Evolutionary conservation across 164 flowering plant species (phyloP).

Genomic region (Stephania yunnanensis): DNA sequence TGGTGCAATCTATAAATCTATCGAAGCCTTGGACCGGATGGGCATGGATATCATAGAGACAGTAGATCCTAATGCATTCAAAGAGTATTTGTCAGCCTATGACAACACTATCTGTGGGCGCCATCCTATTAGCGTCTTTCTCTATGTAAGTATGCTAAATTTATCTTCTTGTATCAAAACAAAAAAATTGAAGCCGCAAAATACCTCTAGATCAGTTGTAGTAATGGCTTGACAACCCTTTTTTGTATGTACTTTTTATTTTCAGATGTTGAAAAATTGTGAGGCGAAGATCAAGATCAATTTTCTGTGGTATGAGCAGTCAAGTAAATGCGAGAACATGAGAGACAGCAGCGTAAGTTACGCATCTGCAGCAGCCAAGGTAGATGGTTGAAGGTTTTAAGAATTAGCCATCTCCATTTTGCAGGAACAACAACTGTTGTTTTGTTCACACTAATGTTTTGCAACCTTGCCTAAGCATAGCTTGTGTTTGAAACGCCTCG

Average conservation of each 20-base stretch:
- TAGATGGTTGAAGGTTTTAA: constrained; percentile 37
- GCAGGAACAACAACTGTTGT: not conserved
- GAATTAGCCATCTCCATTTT: constrained; percentile 2
- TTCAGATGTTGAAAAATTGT: constrained; percentile 72
- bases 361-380: constrained; percentile 90
- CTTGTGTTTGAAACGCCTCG: not conserved
- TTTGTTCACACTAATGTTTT: not conserved
- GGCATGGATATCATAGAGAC: constrained; percentile 97
- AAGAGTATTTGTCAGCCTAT: constrained; percentile 56
- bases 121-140: constrained; percentile 91
- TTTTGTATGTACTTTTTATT: not conserved
- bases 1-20: constrained; percentile 85
- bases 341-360: constrained; percentile 98
- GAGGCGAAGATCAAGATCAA: constrained; percentile 66
- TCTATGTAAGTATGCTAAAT: constrained; percentile 58
- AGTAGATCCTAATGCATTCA: constrained; percentile 85
- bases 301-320: constrained; percentile 87
- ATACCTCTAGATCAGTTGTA: not conserved
- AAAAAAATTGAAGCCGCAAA: not conserved
- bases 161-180: not conserved
- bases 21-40: constrained; percentile 86
- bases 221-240: not conserved
- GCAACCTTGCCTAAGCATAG: not conserved
- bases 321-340: constrained; percentile 79
- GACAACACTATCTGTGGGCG: constrained; percentile 97